Conservation (phyloP, 805 yeast genomes). For the Lipomyces japonicus region DNA sequence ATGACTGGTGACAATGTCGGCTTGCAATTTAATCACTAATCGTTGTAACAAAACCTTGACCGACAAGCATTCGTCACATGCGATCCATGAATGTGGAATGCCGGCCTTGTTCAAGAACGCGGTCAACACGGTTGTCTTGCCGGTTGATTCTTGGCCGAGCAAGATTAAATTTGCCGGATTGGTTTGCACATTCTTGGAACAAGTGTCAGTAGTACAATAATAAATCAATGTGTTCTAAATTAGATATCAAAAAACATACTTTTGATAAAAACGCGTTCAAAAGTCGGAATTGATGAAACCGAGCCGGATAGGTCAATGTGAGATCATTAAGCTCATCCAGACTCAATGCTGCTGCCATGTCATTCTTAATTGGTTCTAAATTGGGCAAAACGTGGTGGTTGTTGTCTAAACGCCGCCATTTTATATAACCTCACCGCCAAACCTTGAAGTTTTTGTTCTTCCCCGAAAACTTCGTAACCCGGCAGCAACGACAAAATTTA, state of each 20-base stretch:
- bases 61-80: constrained; percentile 19
- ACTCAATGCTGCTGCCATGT: background rate
- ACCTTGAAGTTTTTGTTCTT: too few species aligned
- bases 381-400: too few species aligned
- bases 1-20: background rate
- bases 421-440: too few species aligned
- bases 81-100: constrained; percentile 15
- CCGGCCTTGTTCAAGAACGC: constrained; percentile 7
- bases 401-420: too few species aligned
- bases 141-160: constrained; percentile 14
- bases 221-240: background rate
- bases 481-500: too few species aligned
- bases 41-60: constrained; percentile 1
- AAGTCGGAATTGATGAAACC: constrained; percentile 14
- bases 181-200: constrained; percentile 7
- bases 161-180: constrained; percentile 15
- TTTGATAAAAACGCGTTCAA: constrained; percentile 12
- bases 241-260: constrained; percentile 4
- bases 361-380: too few species aligned
- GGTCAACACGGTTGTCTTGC: constrained; percentile 11
- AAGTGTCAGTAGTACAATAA: background rate
- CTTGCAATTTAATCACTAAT: background rate
- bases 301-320: constrained; percentile 11
- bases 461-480: too few species aligned
- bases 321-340: constrained; percentile 1